A percentile compares a stretch with the other conserved stretches of the same genome.
phyloP scores from a whole-genome alignment of 148 eudicot species.

The Suaeda aralocaspica region DNA sequence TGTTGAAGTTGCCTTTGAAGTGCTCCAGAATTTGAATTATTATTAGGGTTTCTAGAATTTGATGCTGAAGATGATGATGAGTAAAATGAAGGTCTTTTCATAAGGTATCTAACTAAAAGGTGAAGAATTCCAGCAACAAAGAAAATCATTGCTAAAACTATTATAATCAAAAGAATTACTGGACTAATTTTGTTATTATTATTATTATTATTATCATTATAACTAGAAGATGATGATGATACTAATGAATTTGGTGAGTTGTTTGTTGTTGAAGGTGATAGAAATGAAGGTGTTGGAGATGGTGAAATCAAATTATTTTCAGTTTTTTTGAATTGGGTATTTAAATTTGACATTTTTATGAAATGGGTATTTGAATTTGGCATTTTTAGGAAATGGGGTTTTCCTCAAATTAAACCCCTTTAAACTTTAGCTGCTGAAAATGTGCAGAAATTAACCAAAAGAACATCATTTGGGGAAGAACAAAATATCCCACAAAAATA shows the following conservation, averaged over 20 bases:
- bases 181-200: conserved; percentile 55
- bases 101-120: conserved; percentile 38
- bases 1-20: conserved; percentile 58
- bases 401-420: conserved; percentile 17
- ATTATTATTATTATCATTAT: too few relatives aligned
- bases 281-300: conserved; percentile 30
- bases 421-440: conserved; percentile 7
- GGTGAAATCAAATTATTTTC: conserved; percentile 21
- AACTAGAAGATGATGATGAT: conserved; percentile 14
- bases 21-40: conserved; percentile 28
- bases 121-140: conserved; percentile 52
- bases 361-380: conserved; percentile 19
- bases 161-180: conserved; percentile 37
- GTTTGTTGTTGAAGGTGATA: conserved; percentile 3
- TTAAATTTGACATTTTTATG: conserved; percentile 27
- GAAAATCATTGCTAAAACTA: conserved; percentile 42
- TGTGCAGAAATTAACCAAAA: not conserved
- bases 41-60: conserved; percentile 31
- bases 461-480: not conserved
- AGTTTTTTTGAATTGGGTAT: conserved; percentile 21
- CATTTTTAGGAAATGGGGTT: conserved; percentile 31
- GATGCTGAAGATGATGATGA: conserved; percentile 37
- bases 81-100: conserved; percentile 40
- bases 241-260: conserved; percentile 10
- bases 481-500: not conserved